These are phyloP conservation scores for Lithospermum erythrorhizon DNA, from an alignment of 257 asterid genomes.

Conservation along the genomic window DNA sequence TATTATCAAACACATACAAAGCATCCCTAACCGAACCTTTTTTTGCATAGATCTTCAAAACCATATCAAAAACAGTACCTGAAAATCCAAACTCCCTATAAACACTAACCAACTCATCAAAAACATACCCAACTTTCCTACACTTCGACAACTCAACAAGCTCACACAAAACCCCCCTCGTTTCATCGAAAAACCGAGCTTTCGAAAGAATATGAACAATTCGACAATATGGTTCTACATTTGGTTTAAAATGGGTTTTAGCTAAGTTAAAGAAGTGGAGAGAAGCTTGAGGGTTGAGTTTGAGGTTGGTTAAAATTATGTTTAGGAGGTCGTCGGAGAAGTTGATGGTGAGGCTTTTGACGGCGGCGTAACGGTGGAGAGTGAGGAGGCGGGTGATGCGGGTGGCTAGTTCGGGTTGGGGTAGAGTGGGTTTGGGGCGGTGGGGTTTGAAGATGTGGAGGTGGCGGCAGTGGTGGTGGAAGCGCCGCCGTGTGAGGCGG, in stretches of 20 bases:
- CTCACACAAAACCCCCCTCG: slow-evolving; percentile 35
- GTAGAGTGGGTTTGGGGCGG: slow-evolving; percentile 8
- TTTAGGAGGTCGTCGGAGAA: slow-evolving; percentile 60
- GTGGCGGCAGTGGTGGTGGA: slow-evolving; percentile 8
- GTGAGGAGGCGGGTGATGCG: slow-evolving; percentile 53
- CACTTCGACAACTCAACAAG: slow-evolving; percentile 16
- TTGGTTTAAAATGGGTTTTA: slow-evolving; percentile 45
- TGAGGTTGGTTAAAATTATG: slow-evolving; percentile 49
- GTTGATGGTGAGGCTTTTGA: slow-evolving; percentile 35
- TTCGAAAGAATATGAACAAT: slow-evolving; percentile 59
- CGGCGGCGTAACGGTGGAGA: slow-evolving; percentile 58
- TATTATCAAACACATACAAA: slow-evolving; percentile 69
- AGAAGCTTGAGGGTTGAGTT: slow-evolving; percentile 51
- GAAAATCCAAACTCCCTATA: slow-evolving; percentile 59
- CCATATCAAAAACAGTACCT: slow-evolving; percentile 67
- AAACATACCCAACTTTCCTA: slow-evolving; percentile 5
- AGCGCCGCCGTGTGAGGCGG: slow-evolving; percentile 8
- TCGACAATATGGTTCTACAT: slow-evolving; percentile 43
- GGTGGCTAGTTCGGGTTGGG: slow-evolving; percentile 21
- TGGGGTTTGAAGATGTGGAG: slow-evolving; percentile 4
- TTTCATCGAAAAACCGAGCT: slow-evolving; percentile 52
- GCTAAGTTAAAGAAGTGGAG: slow-evolving; percentile 66
- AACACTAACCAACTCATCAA: slow-evolving; percentile 39
- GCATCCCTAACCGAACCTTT: slow-evolving; percentile 58
- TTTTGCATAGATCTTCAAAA: slow-evolving; percentile 43